Base-by-base conservation (phyloP, 345 rosid species). In the Arabidopsis suecica region DNA sequence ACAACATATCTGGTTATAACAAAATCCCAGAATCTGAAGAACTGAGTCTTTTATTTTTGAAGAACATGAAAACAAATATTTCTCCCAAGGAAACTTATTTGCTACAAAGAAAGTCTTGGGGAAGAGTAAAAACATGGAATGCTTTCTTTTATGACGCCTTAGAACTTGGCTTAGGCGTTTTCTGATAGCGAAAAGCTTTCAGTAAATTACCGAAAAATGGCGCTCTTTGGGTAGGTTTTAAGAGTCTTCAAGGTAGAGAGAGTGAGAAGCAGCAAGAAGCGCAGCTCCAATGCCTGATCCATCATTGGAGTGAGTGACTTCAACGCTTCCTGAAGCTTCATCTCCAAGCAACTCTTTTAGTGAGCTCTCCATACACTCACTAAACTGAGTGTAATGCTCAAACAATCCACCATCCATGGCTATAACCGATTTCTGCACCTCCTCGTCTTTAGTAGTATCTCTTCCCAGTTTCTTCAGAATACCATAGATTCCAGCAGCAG, bases 251-350 rank as follows among this genome's bases (percentile, higher is more conserved):
- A 63, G 83, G 70, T 88, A 85, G 55, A 66, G 85, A 65, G 91
- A 87, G 60, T 91, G 94, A 5, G 92, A 86, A 28, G 97, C 97
- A 2, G 94, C 92, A 6, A 88, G 88, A 41, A 91, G 80, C 0
- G 93, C 93, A 33, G 93, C 97, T 60, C 97, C 92, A 9, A 88
- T 78, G 10, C 97, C 94, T 10, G 97, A 91, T 6, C 97, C 97
- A 38, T 91, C 97, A 45, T 82, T 89, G 11, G 92, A 75, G 59
- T 80, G 94, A 74, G 72, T 81, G 10, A 88, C 79, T 5, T 57
- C 83, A 7, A 89, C 67, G 65, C 23, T 82, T 59, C 76, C 82
- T n/a, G 85, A 82, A 12, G 79, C 87, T 69, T 86, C 91, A 9
- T 83, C 79, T 28, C 94, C 97, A 0, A 91, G 83, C 64, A 91